These are phyloP conservation scores for Saccharomycopsis fibuligera DNA, from an alignment of 805 yeast species.

Conservation along the genomic window DNA sequence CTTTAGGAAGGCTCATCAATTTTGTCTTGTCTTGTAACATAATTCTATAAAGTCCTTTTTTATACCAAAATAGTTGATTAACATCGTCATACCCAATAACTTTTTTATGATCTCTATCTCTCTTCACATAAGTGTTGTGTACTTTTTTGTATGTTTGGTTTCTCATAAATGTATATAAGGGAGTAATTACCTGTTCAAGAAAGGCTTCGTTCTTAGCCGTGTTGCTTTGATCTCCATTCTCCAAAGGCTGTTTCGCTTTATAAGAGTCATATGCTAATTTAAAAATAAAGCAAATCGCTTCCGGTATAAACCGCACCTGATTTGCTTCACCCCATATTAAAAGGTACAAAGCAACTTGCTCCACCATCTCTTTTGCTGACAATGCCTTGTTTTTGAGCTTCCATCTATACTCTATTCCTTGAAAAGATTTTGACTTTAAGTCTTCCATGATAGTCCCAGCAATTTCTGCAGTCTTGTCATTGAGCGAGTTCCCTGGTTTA, in stretches of 20 bases:
- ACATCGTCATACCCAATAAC: constrained; percentile 95
- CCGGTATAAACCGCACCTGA: constrained; percentile 76
- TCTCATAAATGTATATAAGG: constrained; percentile 74
- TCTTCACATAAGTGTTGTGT: constrained; percentile 76
- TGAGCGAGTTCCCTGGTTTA: too few species aligned
- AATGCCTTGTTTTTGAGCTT: constrained; percentile 69
- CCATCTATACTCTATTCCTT: constrained; percentile 50
- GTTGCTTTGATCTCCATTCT: constrained; percentile 31
- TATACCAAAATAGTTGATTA: constrained; percentile 98
- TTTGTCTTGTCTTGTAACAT: constrained; percentile 57
- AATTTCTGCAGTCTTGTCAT: background rate
- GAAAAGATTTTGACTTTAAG: constrained; percentile 3
- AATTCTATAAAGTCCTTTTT: constrained; percentile 93
- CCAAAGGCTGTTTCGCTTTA: constrained; percentile 23
- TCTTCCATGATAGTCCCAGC: background rate
- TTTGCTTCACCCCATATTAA: constrained; percentile 88
- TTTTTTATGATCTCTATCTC: constrained; percentile 79
- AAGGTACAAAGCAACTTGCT: constrained; percentile 70
- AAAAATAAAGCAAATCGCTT: constrained; percentile 46
- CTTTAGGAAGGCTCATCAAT: constrained; percentile 79
- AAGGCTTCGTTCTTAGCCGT: constrained; percentile 37
- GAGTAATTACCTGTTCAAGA: constrained; percentile 86
- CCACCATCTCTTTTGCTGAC: constrained; percentile 71
- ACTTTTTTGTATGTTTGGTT: constrained; percentile 75
- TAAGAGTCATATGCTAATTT: constrained; percentile 48